These are phyloP conservation scores for Ilyonectria sp. DNA, from an alignment of 2,329 filamentous ascomycete species.

Conservation along the genomic window DNA sequence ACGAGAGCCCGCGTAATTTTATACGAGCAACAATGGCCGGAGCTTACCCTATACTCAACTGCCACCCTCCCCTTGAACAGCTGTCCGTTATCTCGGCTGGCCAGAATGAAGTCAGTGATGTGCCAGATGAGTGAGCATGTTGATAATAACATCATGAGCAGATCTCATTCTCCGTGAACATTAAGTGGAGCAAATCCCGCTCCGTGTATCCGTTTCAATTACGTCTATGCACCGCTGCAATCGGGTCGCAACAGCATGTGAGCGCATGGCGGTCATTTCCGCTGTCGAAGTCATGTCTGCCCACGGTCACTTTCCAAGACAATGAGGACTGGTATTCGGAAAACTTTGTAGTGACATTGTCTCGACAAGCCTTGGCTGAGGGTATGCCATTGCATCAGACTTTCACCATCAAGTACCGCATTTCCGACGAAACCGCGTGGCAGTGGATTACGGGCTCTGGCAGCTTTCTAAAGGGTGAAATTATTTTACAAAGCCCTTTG, in stretches of 20 bases:
- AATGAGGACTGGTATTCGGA: background rate
- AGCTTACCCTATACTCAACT: background rate
- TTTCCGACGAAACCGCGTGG: constrained; percentile 1
- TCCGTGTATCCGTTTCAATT: constrained; percentile 2
- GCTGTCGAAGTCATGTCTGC: background rate
- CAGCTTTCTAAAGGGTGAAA: constrained; percentile 1
- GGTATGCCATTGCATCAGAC: background rate
- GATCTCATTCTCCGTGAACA: constrained; percentile 9
- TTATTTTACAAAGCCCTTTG: constrained; percentile 2
- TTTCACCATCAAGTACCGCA: constrained; percentile 11
- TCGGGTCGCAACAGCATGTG: background rate
- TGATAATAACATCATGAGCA: constrained; percentile 2
- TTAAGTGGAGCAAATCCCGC: constrained; percentile 9
- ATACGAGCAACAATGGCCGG: background rate
- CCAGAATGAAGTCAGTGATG: background rate
- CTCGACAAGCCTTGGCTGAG: background rate
- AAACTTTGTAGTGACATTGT: background rate
- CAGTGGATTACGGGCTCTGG: background rate
- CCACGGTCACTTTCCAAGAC: background rate
- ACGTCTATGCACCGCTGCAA: background rate
- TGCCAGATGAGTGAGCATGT: background rate
- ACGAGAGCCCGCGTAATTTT: background rate
- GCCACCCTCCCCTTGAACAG: constrained; percentile 5
- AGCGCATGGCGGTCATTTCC: background rate
- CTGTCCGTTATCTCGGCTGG: constrained; percentile 2